Evolutionary conservation across 2,329 filamentous ascomycete species (phyloP), one percentile per base, ranked within the genome.

Genomic region (Ceratocystis albifundus): DNA sequence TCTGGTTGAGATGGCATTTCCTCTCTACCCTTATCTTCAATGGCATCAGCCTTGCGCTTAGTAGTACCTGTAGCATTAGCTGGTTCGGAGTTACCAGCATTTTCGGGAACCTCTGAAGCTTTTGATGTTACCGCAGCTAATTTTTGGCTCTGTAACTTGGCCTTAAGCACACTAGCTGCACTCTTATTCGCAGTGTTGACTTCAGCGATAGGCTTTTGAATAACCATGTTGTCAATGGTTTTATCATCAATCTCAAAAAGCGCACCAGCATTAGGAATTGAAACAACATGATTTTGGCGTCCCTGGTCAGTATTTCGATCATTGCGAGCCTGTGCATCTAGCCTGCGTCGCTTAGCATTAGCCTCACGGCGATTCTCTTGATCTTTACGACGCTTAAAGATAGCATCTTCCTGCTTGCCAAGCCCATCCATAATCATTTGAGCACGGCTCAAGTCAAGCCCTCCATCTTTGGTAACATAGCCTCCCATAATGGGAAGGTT

Each of bases 391-490:
- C 90, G 86, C 71, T 86, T 86, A 77, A 99, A 99, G 67, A 99
- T 99, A 15, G 85, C 86, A 74, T 96, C 90, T 77, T 99, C 94
- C 75, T 96, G 90, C 74, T 89, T 93, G 1, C 90, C 94, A 22
- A 99, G 81, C 1, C 91, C 93, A 71, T 88, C 82, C 62, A 99
- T 79, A 72, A 99, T 97, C 71, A 88, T 81, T 74, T 99, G 94
- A 8, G 91, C 92, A 71, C 89, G 84, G 67, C 86, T 84, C 67
- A 99, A 82, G 74, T 97, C 88, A 68, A 97, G 91, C 71, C 89
- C 87, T 1, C 94, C 94, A 76, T 99, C 93, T 73, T 96, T 93
- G 55, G 94, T 99, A 64, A 99, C 82, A 75, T 96, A 99, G 12
- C 94, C 94, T 59, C 91, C 92, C 91, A 99, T 96, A 48, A 83